Percentiles rank a stretch among this genome's conserved stretches.
Evolutionary conservation across 2,329 filamentous ascomycete genomes (phyloP).

Genomic region (Ilyonectria robusta): DNA sequence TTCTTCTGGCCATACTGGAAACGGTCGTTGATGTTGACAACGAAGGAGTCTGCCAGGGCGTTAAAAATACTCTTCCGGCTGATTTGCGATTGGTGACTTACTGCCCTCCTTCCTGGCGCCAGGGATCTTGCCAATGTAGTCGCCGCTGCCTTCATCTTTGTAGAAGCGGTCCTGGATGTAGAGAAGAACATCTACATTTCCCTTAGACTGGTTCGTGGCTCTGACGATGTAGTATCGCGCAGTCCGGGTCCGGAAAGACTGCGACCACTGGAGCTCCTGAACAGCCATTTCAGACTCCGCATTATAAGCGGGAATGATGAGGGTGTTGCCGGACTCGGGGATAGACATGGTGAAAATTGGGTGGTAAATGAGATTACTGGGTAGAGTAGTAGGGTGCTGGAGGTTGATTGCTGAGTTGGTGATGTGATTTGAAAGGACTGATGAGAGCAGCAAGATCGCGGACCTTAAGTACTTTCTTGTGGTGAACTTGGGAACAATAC

Average conservation of each 20-base stretch:
- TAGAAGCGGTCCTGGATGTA: slow-evolving; percentile 37
- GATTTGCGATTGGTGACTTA: slow-evolving; percentile 5
- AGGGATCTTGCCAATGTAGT: slow-evolving; percentile 30
- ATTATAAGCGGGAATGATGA: slow-evolving; percentile 30
- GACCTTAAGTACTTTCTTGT: background rate
- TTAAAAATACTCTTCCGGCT: background rate
- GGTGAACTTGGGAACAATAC: no score
- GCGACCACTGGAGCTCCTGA: slow-evolving; percentile 33
- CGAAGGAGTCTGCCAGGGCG: background rate
- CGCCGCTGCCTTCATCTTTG: slow-evolving; percentile 19
- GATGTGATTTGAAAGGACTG: background rate
- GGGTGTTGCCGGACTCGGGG: slow-evolving; percentile 23
- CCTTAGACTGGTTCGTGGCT: slow-evolving; percentile 34
- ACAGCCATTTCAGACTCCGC: slow-evolving; percentile 27
- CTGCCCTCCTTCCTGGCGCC: slow-evolving; percentile 30
- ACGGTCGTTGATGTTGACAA: slow-evolving; percentile 28
- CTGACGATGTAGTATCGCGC: slow-evolving; percentile 36
- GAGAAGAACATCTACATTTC: slow-evolving; percentile 26
- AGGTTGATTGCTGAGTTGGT: background rate
- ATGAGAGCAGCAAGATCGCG: background rate
- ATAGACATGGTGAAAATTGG: slow-evolving; percentile 28
- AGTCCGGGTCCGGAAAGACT: slow-evolving; percentile 23
- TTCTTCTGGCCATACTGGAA: slow-evolving; percentile 43
- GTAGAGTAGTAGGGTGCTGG: background rate
- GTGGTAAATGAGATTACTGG: background rate